Evolutionary conservation across 73 alveolate genomes (phyloP), one percentile per base, ranked within the genome.

Genomic region (Durusdinium trenchii): DNA sequence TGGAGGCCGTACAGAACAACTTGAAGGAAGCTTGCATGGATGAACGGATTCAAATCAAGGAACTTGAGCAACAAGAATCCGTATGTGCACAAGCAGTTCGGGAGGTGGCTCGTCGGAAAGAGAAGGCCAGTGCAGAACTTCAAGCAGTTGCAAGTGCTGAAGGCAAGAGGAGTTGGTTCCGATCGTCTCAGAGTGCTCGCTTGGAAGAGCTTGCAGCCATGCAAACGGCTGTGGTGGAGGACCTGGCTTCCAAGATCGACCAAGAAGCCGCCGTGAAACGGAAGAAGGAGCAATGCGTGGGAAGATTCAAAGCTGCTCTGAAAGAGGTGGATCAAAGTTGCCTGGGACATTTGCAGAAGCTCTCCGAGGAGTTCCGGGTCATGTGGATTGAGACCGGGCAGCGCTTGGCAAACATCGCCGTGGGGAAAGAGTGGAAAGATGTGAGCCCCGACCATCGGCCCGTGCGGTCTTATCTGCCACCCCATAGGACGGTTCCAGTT

Each of bases 211-310:
- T 91, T 32, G 98, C 98, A 2, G 98, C 98, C n/a, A 67, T 69
- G 98, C 90, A 91, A 48, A 91, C 98, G 6, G 98, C 98, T 23
- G 89, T 91, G 32, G 98, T 91, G 90, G 98, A 91, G 57, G 98
- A 91, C 6, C n/a, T 91, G 30, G 98, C 98, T 78, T 47, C 75
- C 61, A 91, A 71, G 57, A 91, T 91, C 36, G 98, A 91, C 64
- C 98, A 91, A 42, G 90, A 91, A 69, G 98, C 98, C 28, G 98
- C 90, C 35, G 57, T 91, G 73, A 69, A 81, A 78, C 89, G 98
- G n/a, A 67, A 76, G n/a, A 91, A 91, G 78, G 98, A 91, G 61
- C 87, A 91, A 48, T 69, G 90, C 89, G 50, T 91, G 76, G 78
- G 40, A 45, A 51, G 42, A 45, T 91, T 91, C 90, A 76, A 52